These are phyloP conservation scores for Yamadazyma kanchanaburiensis DNA, from an alignment of 1,139 yeast genomes.

Conservation along the genomic window DNA sequence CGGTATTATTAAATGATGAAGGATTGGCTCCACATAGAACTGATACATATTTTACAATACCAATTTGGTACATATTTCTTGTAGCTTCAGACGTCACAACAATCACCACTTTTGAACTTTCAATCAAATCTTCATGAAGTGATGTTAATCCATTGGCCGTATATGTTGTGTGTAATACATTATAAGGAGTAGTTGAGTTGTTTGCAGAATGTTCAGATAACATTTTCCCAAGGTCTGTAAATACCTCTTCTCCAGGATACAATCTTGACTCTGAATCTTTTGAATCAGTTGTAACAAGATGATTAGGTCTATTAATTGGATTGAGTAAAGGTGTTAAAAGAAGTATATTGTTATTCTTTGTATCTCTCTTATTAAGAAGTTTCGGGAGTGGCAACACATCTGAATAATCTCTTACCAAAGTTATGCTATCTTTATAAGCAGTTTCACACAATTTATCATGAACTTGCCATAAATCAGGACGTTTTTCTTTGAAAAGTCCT, in stretches of 20 bases:
- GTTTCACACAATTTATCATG: slow-evolving; percentile 44
- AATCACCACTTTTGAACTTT: slow-evolving; percentile 53
- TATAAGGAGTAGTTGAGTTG: slow-evolving; percentile 39
- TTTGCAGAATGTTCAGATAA: slow-evolving; percentile 34
- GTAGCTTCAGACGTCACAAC: slow-evolving; percentile 62
- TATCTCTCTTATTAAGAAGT: slow-evolving; percentile 17
- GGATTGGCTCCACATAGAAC: slow-evolving; percentile 53
- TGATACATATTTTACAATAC: slow-evolving; percentile 57
- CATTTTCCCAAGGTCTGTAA: slow-evolving; percentile 46
- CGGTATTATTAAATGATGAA: slow-evolving; percentile 23
- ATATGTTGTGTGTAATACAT: slow-evolving; percentile 58
- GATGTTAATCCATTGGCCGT: slow-evolving; percentile 64
- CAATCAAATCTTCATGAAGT: slow-evolving; percentile 55
- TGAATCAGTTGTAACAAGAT: not conserved
- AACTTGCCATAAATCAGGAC: slow-evolving; percentile 34
- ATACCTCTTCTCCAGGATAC: slow-evolving; percentile 56
- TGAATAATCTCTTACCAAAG: slow-evolving; percentile 55
- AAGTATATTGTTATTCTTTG: slow-evolving; percentile 35
- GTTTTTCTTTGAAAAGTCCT: slow-evolving; percentile 22
- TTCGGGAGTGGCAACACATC: slow-evolving; percentile 51
- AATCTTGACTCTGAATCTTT: slow-evolving; percentile 18
- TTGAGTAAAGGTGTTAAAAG: slow-evolving; percentile 52
- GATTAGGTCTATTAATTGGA: slow-evolving; percentile 32
- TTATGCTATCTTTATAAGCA: slow-evolving; percentile 54
- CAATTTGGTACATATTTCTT: slow-evolving; percentile 64